These are phyloP conservation scores for Lipomyces spencermartinsiae DNA, from an alignment of 805 yeast species.

Conservation along the genomic window DNA sequence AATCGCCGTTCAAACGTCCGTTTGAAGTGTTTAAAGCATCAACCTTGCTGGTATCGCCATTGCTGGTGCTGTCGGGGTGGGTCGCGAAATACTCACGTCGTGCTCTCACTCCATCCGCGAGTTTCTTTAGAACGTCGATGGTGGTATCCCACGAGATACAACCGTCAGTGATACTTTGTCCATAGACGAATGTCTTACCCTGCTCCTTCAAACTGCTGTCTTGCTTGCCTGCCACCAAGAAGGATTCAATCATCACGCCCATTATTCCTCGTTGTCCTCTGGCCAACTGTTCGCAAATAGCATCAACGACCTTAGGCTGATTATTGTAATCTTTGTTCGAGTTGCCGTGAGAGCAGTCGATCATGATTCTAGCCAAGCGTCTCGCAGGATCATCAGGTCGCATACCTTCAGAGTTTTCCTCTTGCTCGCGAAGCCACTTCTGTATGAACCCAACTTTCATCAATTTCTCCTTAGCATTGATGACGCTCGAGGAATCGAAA, in stretches of 20 bases:
- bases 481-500: slow-evolving; percentile 77
- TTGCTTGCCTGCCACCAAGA: slow-evolving; percentile 91
- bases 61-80: slow-evolving; percentile 25
- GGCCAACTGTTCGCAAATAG: slow-evolving; percentile 77
- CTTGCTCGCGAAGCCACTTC: slow-evolving; percentile 51
- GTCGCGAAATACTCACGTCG: slow-evolving; percentile 58
- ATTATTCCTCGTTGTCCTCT: slow-evolving; percentile 78
- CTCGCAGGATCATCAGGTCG: slow-evolving; percentile 40
- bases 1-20: neutral
- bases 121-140: slow-evolving; percentile 66
- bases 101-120: slow-evolving; percentile 79
- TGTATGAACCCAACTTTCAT: slow-evolving; percentile 48
- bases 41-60: slow-evolving; percentile 19
- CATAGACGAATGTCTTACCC: slow-evolving; percentile 77
- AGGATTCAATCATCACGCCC: slow-evolving; percentile 97
- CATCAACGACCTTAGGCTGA: slow-evolving; percentile 87
- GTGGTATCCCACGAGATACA: slow-evolving; percentile 93
- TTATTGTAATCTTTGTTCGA: slow-evolving; percentile 88
- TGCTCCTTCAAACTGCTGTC: slow-evolving; percentile 56
- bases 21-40: neutral
- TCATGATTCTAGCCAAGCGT: slow-evolving; percentile 76
- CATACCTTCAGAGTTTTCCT: slow-evolving; percentile 40
- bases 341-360: slow-evolving; percentile 98
- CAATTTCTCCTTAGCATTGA: slow-evolving; percentile 67
- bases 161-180: slow-evolving; percentile 96